These are phyloP conservation scores for Anastatica hierochuntica DNA, from an alignment of 345 rosid genomes.

Conservation along the genomic window DNA sequence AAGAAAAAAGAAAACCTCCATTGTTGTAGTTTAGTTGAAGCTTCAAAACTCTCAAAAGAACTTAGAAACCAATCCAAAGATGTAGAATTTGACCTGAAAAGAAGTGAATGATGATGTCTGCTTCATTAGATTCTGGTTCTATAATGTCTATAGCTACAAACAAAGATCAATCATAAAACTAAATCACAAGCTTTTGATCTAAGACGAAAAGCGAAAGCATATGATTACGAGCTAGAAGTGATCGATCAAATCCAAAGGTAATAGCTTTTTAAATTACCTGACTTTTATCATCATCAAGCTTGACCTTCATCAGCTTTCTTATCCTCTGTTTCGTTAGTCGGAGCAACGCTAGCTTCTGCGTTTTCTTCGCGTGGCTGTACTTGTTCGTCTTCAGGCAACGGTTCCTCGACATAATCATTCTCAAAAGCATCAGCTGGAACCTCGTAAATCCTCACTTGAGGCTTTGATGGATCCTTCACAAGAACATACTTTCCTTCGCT, in stretches of 20 bases:
- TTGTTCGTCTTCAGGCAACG: slow-evolving; percentile 39
- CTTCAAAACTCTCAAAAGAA: slow-evolving; percentile 1
- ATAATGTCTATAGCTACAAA: too few relatives aligned
- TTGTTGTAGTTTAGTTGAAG: too few relatives aligned
- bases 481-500: slow-evolving; percentile 52
- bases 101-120: too few relatives aligned
- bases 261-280: not conserved
- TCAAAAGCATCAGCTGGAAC: slow-evolving; percentile 98
- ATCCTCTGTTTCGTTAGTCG: slow-evolving; percentile 41
- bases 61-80: not conserved
- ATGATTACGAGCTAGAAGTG: not conserved
- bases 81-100: too few relatives aligned
- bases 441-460: slow-evolving; percentile 88
- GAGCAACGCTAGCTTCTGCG: slow-evolving; percentile 34
- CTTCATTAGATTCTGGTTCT: too few relatives aligned
- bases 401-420: slow-evolving; percentile 94
- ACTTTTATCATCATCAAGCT: slow-evolving; percentile 37
- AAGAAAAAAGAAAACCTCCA: not conserved
- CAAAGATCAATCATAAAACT: too few relatives aligned
- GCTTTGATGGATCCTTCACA: slow-evolving; percentile 89
- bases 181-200: too few relatives aligned
- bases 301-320: slow-evolving; percentile 32
- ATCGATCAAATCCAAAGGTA: not conserved
- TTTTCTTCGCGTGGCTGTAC: slow-evolving; percentile 68
- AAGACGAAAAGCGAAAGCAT: too few relatives aligned